Conservation (phyloP, 148 eudicot genomes). For the Euryodendron excelsum region DNA sequence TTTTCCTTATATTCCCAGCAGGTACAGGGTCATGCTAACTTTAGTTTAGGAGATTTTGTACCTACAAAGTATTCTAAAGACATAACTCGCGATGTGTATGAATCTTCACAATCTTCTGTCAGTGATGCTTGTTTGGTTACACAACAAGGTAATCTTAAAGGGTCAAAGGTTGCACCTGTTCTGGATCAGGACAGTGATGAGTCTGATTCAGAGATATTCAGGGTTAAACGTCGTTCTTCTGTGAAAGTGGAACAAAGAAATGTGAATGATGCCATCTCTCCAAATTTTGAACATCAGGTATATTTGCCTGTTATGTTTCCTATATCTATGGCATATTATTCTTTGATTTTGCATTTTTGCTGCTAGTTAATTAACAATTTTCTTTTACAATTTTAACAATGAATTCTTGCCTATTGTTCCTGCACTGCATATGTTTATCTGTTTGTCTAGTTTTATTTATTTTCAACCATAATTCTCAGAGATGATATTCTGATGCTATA, state of each 20-base stretch:
- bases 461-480: neutral
- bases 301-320: neutral
- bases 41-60: slow-evolving; percentile 7
- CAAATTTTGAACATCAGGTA: slow-evolving; percentile 54
- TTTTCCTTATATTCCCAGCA: slow-evolving; percentile 17
- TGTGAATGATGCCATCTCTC: slow-evolving; percentile 24
- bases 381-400: neutral
- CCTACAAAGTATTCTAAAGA: slow-evolving; percentile 28
- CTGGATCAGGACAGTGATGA: slow-evolving; percentile 60
- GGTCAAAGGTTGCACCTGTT: slow-evolving; percentile 26
- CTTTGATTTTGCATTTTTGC: neutral
- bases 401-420: neutral
- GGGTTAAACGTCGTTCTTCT: slow-evolving; percentile 82
- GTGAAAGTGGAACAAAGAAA: slow-evolving; percentile 43
- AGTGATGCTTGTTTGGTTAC: slow-evolving; percentile 31
- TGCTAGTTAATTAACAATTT: neutral
- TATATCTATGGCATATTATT: neutral
- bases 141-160: slow-evolving; percentile 24
- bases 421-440: neutral
- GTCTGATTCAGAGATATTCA: slow-evolving; percentile 85
- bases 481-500: too few species aligned
- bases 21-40: slow-evolving; percentile 34
- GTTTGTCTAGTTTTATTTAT: neutral
- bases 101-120: slow-evolving; percentile 28
- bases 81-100: slow-evolving; percentile 23